Evolutionary conservation across 305 asterid species (phyloP).

Genomic region (Rubia tinctorum): DNA sequence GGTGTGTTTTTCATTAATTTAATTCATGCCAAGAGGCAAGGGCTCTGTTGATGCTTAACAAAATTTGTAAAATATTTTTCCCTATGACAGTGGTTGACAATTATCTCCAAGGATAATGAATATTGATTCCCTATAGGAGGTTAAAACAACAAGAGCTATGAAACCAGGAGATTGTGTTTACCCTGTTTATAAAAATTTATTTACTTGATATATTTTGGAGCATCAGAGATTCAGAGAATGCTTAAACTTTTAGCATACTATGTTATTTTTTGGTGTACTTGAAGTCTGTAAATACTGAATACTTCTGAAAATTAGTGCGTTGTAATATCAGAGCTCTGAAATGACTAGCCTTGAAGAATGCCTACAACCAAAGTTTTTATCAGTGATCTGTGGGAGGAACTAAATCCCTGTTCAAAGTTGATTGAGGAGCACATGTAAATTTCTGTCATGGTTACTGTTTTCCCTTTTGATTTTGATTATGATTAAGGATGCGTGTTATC

Average conservation of each 20-base stretch:
- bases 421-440: neutral
- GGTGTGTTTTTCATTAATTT: neutral
- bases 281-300: too few relatives aligned
- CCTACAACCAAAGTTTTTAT: neutral
- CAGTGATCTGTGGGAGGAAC: neutral
- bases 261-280: too few relatives aligned
- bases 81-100: neutral
- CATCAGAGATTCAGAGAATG: too few relatives aligned
- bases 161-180: neutral
- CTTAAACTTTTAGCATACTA: too few relatives aligned
- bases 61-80: neutral
- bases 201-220: too few relatives aligned
- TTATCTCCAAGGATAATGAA: neutral
- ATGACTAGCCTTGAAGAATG: neutral
- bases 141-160: neutral
- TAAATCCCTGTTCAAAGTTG: neutral
- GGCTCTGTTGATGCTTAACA: neutral
- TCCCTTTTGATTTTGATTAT: neutral
- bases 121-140: neutral
- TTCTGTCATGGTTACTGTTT: neutral
- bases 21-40: neutral
- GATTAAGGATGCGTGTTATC: neutral
- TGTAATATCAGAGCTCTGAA: neutral
- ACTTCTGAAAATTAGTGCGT: neutral
- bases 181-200: too few relatives aligned